Percentiles rank a stretch among this genome's conserved stretches.
These are phyloP conservation scores for Saitozyma sp. DNA, from an alignment of 768 basidiomycete species.

Conservation along the genomic window DNA sequence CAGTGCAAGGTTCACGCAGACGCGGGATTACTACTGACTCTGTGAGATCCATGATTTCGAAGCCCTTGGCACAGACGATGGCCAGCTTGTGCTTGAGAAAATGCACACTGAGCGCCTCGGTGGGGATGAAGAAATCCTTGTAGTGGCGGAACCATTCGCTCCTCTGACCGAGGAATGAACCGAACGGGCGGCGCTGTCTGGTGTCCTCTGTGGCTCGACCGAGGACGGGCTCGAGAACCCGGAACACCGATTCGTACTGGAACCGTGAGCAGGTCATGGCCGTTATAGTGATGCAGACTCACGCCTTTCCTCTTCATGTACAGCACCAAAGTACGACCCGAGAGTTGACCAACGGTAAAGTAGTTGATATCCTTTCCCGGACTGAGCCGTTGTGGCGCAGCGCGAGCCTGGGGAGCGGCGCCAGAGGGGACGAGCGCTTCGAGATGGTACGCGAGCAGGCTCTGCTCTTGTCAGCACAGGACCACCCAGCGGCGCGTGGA, in stretches of 20 bases:
- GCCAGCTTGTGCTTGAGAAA: conserved; percentile 93
- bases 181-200: conserved; percentile 45
- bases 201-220: conserved; percentile 77
- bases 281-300: conserved; percentile 28
- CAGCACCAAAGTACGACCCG: conserved; percentile 83
- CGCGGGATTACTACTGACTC: conserved; percentile 62
- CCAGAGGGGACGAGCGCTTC: conserved; percentile 93
- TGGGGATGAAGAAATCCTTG: conserved; percentile 90
- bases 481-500: not conserved
- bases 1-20: not conserved
- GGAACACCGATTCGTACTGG: conserved; percentile 86
- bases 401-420: conserved; percentile 63
- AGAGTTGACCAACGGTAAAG: conserved; percentile 87
- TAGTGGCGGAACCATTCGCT: conserved; percentile 96
- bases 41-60: conserved; percentile 94
- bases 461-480: conserved; percentile 55
- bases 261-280: not conserved
- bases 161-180: conserved; percentile 61
- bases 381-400: conserved; percentile 82
- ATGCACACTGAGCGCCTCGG: conserved; percentile 83
- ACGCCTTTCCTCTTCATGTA: conserved; percentile 95
- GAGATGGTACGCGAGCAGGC: conserved; percentile 89
- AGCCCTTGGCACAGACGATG: conserved; percentile 88
- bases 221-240: conserved; percentile 93
- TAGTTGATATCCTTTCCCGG: conserved; percentile 91